Conservation (phyloP, 2,329 filamentous ascomycete genomes). For the Xylariaceae sp. region DNA sequence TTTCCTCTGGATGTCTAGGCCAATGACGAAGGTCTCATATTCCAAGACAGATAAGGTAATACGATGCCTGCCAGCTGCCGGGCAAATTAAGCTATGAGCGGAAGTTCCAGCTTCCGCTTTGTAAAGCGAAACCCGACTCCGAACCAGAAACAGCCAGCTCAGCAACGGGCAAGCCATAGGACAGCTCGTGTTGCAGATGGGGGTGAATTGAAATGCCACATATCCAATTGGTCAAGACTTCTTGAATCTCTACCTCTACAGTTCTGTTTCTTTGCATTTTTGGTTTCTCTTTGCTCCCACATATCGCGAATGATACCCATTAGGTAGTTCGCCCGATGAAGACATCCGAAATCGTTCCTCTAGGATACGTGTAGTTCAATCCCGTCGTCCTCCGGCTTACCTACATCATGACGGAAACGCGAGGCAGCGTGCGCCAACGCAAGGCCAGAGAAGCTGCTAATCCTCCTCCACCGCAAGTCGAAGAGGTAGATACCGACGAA, state of each 20-base stretch:
- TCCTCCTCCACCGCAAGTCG: constrained; percentile 13
- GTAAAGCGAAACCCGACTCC: constrained; percentile 2
- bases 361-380: background rate
- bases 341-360: background rate
- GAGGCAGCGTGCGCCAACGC: constrained; percentile 40
- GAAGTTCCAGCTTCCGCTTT: constrained; percentile 19
- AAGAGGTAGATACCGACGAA: constrained; percentile 30
- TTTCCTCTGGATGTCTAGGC: background rate
- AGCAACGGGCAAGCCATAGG: background rate
- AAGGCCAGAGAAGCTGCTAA: constrained; percentile 31
- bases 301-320: background rate
- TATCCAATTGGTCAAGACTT: constrained; percentile 11
- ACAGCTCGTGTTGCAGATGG: constrained; percentile 2
- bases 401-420: constrained; percentile 19
- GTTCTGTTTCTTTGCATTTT: background rate
- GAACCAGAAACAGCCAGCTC: background rate
- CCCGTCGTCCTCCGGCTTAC: background rate
- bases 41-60: constrained; percentile 11
- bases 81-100: constrained; percentile 2
- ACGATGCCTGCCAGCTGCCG: constrained; percentile 8
- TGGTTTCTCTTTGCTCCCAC: background rate
- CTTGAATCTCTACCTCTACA: constrained; percentile 1
- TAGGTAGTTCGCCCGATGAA: background rate
- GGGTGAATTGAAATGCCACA: constrained; percentile 9
- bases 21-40: constrained; percentile 10